A percentile compares a stretch with the other conserved stretches of the same genome.
Evolutionary conservation across 257 asterid genomes (phyloP).

Genomic region (Anisodus tanguticus): DNA sequence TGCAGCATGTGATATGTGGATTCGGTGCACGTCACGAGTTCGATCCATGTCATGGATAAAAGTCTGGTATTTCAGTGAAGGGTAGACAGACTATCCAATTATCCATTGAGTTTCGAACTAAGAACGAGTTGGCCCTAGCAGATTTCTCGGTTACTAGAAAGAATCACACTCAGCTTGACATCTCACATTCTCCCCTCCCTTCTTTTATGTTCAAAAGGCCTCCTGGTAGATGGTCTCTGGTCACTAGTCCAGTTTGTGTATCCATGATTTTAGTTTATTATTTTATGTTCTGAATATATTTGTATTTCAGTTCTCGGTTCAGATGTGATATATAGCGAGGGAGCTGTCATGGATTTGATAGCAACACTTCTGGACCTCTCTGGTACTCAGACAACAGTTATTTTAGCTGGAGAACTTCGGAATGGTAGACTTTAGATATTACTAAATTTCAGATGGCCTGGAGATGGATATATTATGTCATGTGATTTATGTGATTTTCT

Average conservation of each 20-base stretch:
- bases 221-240: neutral
- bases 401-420: constrained; percentile 95
- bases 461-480: neutral
- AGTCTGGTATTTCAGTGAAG: neutral
- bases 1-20: neutral
- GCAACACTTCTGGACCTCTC: constrained; percentile 68
- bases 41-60: neutral
- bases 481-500: neutral
- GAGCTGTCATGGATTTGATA: constrained; percentile 78
- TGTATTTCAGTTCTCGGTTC: constrained; percentile 72
- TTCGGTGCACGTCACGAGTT: neutral
- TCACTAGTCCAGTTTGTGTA: neutral
- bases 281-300: constrained; percentile 13
- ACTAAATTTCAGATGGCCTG: neutral
- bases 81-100: neutral
- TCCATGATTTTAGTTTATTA: neutral
- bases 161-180: neutral
- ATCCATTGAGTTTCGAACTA: neutral
- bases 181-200: neutral
- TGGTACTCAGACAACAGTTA: constrained; percentile 73
- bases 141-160: neutral
- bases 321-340: constrained; percentile 87
- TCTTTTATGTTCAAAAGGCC: neutral
- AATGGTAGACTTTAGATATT: constrained; percentile 52
- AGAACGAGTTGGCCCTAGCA: neutral